These are phyloP conservation scores for Coccomyxa sp. DNA, from an alignment of 139 green algal genomes.

Conservation along the genomic window DNA sequence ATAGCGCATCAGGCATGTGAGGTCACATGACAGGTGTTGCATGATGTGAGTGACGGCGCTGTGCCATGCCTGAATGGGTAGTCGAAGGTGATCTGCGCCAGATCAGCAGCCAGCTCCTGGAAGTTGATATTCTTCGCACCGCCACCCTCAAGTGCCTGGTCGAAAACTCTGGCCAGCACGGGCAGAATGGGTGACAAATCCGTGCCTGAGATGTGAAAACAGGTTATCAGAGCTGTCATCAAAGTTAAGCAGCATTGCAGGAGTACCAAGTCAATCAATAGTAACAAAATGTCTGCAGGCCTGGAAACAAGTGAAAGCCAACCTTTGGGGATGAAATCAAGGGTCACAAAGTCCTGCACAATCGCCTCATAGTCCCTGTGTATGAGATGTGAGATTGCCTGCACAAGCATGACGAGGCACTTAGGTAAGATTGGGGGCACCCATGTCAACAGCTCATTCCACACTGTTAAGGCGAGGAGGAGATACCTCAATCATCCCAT, in stretches of 20 bases:
- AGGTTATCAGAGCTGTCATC: too few relatives aligned
- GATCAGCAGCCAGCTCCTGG: conserved; percentile 93
- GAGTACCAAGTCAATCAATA: too few relatives aligned
- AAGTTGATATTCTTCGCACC: conserved; percentile 97
- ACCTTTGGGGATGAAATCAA: conserved; percentile 86
- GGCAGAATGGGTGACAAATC: conserved; percentile 93
- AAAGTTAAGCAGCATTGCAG: too few relatives aligned
- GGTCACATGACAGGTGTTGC: not conserved
- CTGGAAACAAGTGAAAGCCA: not conserved
- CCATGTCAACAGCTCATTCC: too few relatives aligned
- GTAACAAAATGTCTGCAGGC: too few relatives aligned
- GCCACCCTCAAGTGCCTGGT: conserved; percentile 77
- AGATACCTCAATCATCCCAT: conserved; percentile 91
- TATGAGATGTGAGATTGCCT: conserved; percentile 94
- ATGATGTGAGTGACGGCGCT: too few relatives aligned
- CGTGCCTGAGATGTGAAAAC: conserved; percentile 38
- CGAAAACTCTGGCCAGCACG: conserved; percentile 79
- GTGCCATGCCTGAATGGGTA: conserved; percentile 72
- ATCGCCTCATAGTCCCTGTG: conserved; percentile 96
- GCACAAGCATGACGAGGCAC: too few relatives aligned
- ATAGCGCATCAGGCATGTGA: not conserved
- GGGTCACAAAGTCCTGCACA: conserved; percentile 95
- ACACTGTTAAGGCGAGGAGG: too few relatives aligned
- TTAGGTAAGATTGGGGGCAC: too few relatives aligned
- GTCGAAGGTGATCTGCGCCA: conserved; percentile 98